These are phyloP conservation scores for Coelastrella sp. DNA, from an alignment of 139 green algal genomes.

Conservation along the genomic window DNA sequence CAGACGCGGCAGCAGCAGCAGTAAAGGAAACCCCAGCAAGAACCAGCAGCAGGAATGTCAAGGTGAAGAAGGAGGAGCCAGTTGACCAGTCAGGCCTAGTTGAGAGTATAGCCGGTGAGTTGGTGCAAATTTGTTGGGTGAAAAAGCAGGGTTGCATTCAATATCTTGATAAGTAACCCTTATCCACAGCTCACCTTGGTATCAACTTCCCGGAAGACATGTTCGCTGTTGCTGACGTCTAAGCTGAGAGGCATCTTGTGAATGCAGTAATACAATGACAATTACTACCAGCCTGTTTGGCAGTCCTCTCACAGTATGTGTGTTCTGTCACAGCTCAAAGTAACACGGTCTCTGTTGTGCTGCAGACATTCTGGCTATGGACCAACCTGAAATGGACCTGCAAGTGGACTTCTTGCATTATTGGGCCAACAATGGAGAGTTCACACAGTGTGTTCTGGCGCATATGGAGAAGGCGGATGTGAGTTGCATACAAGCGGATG, in stretches of 20 bases:
- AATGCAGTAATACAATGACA: too few species aligned
- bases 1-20: background rate
- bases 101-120: conserved; percentile 38
- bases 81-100: background rate
- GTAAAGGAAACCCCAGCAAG: conserved; percentile 7
- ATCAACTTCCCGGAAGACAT: too few species aligned
- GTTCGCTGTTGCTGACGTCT: too few species aligned
- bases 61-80: conserved; percentile 9
- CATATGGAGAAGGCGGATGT: conserved; percentile 46
- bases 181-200: too few species aligned
- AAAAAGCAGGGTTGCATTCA: too few species aligned
- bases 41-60: background rate
- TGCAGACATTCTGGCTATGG: conserved; percentile 35
- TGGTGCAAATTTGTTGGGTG: too few species aligned
- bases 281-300: too few species aligned
- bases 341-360: background rate
- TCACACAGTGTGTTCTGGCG: conserved; percentile 45
- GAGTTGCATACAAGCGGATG: background rate
- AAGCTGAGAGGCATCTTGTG: too few species aligned
- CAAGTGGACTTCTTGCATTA: conserved; percentile 16
- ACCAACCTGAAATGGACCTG: conserved; percentile 8
- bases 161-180: too few species aligned
- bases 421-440: conserved; percentile 48
- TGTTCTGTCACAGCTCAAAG: too few species aligned
- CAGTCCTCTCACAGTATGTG: too few species aligned